Conservation (phyloP, 768 basidiomycete species). For the Pisolithus sp. region DNA sequence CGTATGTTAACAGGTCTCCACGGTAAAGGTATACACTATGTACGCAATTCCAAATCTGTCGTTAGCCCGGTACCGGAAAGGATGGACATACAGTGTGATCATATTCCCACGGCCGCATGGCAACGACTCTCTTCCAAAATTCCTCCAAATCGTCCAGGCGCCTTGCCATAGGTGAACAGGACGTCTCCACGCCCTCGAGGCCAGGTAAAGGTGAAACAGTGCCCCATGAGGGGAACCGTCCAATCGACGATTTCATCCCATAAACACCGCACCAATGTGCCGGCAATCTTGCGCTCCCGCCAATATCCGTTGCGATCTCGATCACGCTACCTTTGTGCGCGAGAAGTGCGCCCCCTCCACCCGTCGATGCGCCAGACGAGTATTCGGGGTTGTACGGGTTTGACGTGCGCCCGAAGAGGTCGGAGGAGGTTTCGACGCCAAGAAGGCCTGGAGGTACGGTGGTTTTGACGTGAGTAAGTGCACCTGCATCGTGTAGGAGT, state of each 20-base stretch:
- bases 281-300: constrained; percentile 45
- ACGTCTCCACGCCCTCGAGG: constrained; percentile 31
- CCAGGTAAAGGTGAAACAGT: constrained; percentile 29
- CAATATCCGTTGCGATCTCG: constrained; percentile 44
- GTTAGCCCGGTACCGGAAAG: background rate
- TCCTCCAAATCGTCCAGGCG: constrained; percentile 36
- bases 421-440: constrained; percentile 35
- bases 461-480: constrained; percentile 37
- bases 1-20: constrained; percentile 34
- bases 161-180: constrained; percentile 37
- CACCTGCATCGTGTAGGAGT: constrained; percentile 37
- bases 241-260: constrained; percentile 32
- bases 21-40: constrained; percentile 37
- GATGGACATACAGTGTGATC: constrained; percentile 32
- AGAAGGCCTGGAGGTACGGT: constrained; percentile 38
- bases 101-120: constrained; percentile 38
- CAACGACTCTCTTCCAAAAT: constrained; percentile 38
- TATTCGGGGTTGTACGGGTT: constrained; percentile 43
- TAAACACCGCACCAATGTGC: constrained; percentile 44
- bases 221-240: constrained; percentile 34
- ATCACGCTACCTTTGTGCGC: constrained; percentile 39
- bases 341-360: constrained; percentile 45
- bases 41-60: background rate
- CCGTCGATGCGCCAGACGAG: constrained; percentile 42
- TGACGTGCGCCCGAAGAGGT: constrained; percentile 40